Base-by-base conservation (phyloP, 345 rosid species). In the Orychophragmus violaceus region DNA sequence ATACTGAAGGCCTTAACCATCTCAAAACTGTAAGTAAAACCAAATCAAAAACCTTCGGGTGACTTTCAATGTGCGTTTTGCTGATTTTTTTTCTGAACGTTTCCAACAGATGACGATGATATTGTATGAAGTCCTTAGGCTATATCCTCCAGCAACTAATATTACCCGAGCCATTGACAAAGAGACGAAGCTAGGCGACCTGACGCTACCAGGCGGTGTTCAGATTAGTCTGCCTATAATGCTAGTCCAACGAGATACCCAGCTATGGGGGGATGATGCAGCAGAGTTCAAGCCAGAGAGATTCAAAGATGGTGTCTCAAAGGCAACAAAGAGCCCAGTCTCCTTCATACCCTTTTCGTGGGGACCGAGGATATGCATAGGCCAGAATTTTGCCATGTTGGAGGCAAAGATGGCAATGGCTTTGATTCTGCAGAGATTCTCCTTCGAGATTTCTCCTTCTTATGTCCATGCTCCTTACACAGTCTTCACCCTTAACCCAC, bases 191-290 rank as follows among this genome's bases (percentile, higher is more conserved):
- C 72, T 81, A 4, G 90, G 86, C 4, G 73, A 66, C 11, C 6
- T 82, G 37, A 65, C 44, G 27, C 36, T 83, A 39, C 86, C 84
- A 3, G 33, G 36, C 0, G 85, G 78, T 5, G 66, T 70, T 10
- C 10, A 18, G 1, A 4, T 87, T 7, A 11, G 3, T 6, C 1
- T 85, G n/a, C 83, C 79, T 0, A 12, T 33, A 3, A 10, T 75
- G 3, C 41, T 70, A 14, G 35, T 87, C 21, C 89, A 89, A 27
- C 83, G 67, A 16, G 84, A 77, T 45, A 53, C 66, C 13, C 62
- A 79, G 45, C 62, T 75, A 1, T 86, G 85, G 90, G 93, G 89
- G 2, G 69, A 81, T 0, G 86, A 87, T 67, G 87, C 82, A 8
- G 52, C 67, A 0, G 82, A 89, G n/a, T 83, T 89, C 76, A 79